Evolutionary conservation across 192 early-diverging fungal genomes (phyloP).

Genomic region (Mortierella hygrophila): DNA sequence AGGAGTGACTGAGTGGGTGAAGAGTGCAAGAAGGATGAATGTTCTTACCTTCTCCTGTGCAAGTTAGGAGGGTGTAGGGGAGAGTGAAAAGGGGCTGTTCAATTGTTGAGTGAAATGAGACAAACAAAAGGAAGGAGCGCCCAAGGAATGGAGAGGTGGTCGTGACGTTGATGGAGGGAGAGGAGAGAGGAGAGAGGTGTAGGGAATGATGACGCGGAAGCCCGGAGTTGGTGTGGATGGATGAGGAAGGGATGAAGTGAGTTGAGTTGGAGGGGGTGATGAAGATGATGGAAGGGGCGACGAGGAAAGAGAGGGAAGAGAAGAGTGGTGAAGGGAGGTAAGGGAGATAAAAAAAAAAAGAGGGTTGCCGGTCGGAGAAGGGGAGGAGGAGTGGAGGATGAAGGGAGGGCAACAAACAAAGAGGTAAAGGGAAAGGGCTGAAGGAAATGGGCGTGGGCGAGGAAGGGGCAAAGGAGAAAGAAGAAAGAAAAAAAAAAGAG

Average conservation of each 20-base stretch:
- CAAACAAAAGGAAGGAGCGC: background rate
- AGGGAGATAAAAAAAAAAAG: background rate
- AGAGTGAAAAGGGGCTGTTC: background rate
- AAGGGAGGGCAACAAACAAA: constrained; percentile 5
- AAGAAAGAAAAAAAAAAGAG: background rate
- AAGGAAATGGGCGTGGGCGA: constrained; percentile 6
- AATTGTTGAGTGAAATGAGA: too few relatives aligned
- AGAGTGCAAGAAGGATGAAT: background rate
- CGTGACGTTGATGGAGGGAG: background rate
- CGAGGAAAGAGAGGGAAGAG: background rate
- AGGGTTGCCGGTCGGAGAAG: background rate
- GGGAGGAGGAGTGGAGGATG: too few relatives aligned
- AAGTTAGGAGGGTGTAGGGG: constrained; percentile 12
- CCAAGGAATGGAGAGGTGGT: background rate
- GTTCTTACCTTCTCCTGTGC: constrained; percentile 19
- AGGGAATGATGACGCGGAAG: constrained; percentile 4
- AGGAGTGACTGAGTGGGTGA: background rate
- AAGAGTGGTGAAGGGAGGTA: background rate
- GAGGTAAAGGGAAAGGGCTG: background rate
- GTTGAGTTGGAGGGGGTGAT: background rate
- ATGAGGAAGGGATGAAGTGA: background rate
- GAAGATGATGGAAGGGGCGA: background rate
- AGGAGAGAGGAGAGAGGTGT: background rate
- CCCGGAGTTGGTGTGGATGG: background rate
- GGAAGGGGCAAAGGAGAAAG: constrained; percentile 4